A percentile compares a stretch with the other conserved stretches of the same genome.
phyloP scores from a whole-genome alignment of 225 moss, liverwort and hornwort genomes.

The Neckera pumila region DNA sequence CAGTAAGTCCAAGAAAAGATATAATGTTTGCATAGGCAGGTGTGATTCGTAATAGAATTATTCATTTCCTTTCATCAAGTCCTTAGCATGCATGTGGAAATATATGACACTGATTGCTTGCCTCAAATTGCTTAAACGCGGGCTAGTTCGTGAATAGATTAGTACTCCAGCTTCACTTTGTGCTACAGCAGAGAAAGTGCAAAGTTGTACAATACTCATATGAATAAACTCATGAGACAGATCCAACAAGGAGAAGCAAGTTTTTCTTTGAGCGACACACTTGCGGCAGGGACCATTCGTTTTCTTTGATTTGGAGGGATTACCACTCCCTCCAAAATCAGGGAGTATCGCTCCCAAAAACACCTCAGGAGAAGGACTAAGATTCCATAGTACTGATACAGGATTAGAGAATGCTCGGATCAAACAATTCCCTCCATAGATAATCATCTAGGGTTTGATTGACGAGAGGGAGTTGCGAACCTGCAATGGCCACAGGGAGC shows the following conservation, averaged over 20 bases:
- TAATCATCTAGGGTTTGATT: neutral
- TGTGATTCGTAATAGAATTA: neutral
- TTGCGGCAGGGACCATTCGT: neutral
- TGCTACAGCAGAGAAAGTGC: neutral
- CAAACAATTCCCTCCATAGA: neutral
- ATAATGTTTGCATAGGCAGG: neutral
- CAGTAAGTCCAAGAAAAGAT: neutral
- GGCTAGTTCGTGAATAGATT: neutral
- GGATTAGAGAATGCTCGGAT: neutral
- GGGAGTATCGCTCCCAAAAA: neutral
- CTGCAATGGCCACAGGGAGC: slow-evolving; percentile 96
- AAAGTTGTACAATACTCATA: neutral
- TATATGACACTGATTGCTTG: neutral
- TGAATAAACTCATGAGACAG: neutral
- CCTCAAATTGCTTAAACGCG: neutral
- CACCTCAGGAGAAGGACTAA: neutral
- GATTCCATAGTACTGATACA: neutral
- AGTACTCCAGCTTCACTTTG: neutral
- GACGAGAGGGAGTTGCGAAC: neutral
- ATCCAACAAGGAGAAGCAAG: neutral
- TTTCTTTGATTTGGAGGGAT: neutral
- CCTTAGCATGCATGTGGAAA: neutral
- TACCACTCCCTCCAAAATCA: neutral
- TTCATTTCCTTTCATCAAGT: neutral
- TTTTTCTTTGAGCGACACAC: neutral